Conservation (phyloP, 2,329 filamentous ascomycete genomes). For the Aspergillus fumigatus region DNA sequence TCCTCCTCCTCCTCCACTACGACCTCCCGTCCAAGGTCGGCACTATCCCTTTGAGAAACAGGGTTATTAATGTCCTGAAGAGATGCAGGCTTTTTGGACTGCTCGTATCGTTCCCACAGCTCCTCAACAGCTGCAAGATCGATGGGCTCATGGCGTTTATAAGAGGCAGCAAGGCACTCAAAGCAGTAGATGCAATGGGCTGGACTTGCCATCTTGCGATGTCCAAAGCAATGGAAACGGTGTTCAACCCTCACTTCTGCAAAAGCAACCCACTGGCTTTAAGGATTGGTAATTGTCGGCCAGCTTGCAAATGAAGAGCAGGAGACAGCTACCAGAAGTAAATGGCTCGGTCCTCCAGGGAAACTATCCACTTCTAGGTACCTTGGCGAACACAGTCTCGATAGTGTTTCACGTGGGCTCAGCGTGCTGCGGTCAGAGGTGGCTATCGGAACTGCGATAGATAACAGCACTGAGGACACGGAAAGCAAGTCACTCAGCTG, state of each 20-base stretch:
- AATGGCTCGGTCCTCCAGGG: not conserved
- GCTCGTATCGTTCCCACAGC: slow-evolving; percentile 57
- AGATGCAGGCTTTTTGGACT: slow-evolving; percentile 35
- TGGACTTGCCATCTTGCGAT: slow-evolving; percentile 65
- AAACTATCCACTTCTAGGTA: not conserved
- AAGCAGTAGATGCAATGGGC: slow-evolving; percentile 93
- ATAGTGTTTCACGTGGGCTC: not conserved
- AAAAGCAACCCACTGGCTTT: not conserved
- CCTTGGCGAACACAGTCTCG: not conserved
- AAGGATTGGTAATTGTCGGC: not conserved
- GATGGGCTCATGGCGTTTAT: slow-evolving; percentile 65
- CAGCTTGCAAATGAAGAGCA: not conserved
- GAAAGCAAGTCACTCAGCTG: not conserved
- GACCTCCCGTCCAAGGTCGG: slow-evolving; percentile 9
- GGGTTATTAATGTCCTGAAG: slow-evolving; percentile 21
- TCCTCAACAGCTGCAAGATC: slow-evolving; percentile 65
- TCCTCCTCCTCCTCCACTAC: slow-evolving; percentile 8
- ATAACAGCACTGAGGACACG: not conserved
- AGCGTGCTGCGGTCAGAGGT: not conserved
- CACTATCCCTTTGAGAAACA: slow-evolving; percentile 12
- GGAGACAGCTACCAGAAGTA: not conserved
- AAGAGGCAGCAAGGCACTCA: slow-evolving; percentile 73
- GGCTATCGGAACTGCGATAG: not conserved
- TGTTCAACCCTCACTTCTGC: not conserved
- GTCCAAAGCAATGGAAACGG: not conserved